These are phyloP conservation scores for Lactarius vividus DNA, from an alignment of 768 basidiomycete genomes.

Conservation along the genomic window DNA sequence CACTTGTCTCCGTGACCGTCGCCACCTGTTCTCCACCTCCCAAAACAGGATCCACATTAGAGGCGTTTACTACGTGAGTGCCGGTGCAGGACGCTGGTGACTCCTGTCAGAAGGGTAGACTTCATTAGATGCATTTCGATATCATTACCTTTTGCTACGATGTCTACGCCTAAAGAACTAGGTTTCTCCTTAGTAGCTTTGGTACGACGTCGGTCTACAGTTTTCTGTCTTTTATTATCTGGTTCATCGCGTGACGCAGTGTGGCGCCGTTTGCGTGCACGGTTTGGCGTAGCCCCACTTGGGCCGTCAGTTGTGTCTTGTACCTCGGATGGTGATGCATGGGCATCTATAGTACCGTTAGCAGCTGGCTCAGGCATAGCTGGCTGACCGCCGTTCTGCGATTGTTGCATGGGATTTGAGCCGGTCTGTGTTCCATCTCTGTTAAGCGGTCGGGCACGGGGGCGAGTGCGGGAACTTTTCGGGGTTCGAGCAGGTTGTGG, in stretches of 20 bases:
- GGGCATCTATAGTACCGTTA: not conserved
- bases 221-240: conserved; percentile 13
- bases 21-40: not conserved
- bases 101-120: not conserved
- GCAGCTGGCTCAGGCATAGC: not conserved
- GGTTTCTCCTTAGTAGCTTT: not conserved
- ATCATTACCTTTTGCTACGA: conserved; percentile 2
- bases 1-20: not conserved
- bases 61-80: not conserved
- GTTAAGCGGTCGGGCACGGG: conserved; percentile 16
- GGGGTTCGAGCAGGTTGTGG: not conserved
- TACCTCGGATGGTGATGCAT: not conserved
- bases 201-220: not conserved
- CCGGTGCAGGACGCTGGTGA: not conserved
- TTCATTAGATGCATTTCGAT: not conserved
- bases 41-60: not conserved
- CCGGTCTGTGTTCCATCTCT: not conserved
- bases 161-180: not conserved
- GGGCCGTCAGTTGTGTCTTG: not conserved
- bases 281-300: not conserved
- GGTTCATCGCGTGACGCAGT: not conserved
- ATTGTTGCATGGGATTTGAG: not conserved
- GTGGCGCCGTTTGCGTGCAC: conserved; percentile 4
- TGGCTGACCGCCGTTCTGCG: not conserved
- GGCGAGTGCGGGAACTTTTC: conserved; percentile 14